Conservation (phyloP, 164 flowering plant genomes). For the Chimonanthus salicifolius region DNA sequence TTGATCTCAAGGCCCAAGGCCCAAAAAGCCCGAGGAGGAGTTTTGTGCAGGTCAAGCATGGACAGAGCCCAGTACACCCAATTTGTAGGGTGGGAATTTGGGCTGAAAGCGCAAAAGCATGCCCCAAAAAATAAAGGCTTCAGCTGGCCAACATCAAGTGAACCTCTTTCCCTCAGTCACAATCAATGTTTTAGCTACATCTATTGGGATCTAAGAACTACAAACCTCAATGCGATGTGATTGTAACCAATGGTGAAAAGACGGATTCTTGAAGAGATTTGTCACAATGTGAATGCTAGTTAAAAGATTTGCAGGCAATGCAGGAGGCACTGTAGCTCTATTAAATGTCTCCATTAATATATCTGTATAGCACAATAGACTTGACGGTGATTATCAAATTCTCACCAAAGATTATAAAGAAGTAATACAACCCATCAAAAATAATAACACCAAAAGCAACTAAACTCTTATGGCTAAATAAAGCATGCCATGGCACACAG, state of each 20-base stretch:
- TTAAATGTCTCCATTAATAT: slow-evolving; percentile 53
- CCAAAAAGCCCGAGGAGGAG: no score
- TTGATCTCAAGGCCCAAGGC: no score
- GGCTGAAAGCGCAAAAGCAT: no score
- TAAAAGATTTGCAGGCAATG: slow-evolving; percentile 62
- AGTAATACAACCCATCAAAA: neutral
- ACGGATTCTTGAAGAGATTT: slow-evolving; percentile 72
- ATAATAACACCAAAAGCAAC: neutral
- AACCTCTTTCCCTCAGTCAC: no score
- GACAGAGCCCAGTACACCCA: no score
- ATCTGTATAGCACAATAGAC: slow-evolving; percentile 39
- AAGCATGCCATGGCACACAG: no score
- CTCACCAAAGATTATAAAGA: neutral
- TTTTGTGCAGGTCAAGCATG: no score
- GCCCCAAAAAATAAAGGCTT: no score
- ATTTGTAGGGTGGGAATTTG: no score
- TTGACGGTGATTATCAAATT: neutral
- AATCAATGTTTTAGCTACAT: no score
- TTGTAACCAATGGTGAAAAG: slow-evolving; percentile 61
- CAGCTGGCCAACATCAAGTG: no score
- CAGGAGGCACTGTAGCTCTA: slow-evolving; percentile 51
- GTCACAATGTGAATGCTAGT: slow-evolving; percentile 63
- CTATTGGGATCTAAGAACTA: neutral
- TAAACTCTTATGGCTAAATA: neutral
- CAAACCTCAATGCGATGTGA: slow-evolving; percentile 67